These are phyloP conservation scores for Myrica gale DNA, from an alignment of 306 rosid species.

Conservation along the genomic window DNA sequence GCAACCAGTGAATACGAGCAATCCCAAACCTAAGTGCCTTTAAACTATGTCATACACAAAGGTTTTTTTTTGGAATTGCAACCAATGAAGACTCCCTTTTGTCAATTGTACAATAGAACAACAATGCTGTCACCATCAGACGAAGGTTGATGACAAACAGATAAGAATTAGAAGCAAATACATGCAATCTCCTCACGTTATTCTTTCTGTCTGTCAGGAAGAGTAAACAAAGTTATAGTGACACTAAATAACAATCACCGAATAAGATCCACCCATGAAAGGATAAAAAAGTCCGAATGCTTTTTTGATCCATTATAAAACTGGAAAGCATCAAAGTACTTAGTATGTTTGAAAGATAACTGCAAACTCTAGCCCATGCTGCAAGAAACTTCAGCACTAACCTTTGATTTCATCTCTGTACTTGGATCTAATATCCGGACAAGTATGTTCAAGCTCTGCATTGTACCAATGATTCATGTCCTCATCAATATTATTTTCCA, in stretches of 20 bases:
- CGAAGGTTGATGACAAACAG: not conserved
- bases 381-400: slow-evolving; percentile 36
- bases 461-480: slow-evolving; percentile 33
- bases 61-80: not conserved
- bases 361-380: slow-evolving; percentile 22
- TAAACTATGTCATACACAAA: not conserved
- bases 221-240: not conserved
- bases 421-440: slow-evolving; percentile 71
- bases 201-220: not conserved
- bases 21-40: not conserved
- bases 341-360: slow-evolving; percentile 33
- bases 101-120: not conserved
- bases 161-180: not conserved
- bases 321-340: slow-evolving; percentile 61
- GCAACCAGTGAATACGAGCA: not conserved
- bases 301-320: slow-evolving; percentile 56
- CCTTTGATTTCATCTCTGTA: slow-evolving; percentile 79
- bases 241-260: not conserved
- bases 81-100: not conserved
- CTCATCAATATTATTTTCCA: slow-evolving; percentile 22
- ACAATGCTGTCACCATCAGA: not conserved
- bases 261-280: not conserved
- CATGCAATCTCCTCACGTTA: not conserved
- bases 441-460: slow-evolving; percentile 63
- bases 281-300: slow-evolving; percentile 4